Base-by-base conservation (phyloP, 75 land plant species). In the Isoetes taiwanensis region DNA sequence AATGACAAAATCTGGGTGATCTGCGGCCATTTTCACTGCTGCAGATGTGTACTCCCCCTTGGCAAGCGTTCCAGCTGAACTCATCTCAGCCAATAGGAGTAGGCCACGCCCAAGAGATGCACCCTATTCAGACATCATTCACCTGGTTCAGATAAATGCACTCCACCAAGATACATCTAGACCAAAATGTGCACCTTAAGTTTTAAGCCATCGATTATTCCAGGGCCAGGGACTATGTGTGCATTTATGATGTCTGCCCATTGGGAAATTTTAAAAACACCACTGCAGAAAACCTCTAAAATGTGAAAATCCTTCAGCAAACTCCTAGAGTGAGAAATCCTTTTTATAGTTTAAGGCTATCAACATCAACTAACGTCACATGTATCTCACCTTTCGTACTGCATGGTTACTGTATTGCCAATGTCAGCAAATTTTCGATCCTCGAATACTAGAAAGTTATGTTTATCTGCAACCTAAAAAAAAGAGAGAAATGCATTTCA, bases 381-480 rank as follows among this genome's bases (percentile, higher is more conserved):
- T 2, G 43, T 2, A 56, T 28, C 69, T 64, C 35, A 82, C 96
- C 98, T 83, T 76, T 84, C 96, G 72, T 83, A 87, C 64, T 91
- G 97, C 97, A 91, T 91, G 41, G 81, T 78, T 28, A 87, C 97
- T 35, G 97, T 91, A 70, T 87, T 91, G 17, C 97, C 97, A 66
- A 91, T 91, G 66, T 91, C 97, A 26, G 95, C 97, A 83, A 91
- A 91, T 57, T 91, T 91, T 14, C 97, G 82, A 59, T 91, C 97
- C 68, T 91, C 97, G 71, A 91, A 91, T 27, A 91, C 87, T 30
- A 91, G 54, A 52, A 88, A 91, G 37, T 91, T 76, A 25, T 91
- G 85, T 64, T 75, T 87, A 2, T 87, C 95, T 52, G 97, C 97
- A 77, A 91, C 83, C 96, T 89, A 61, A 46, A 65, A 4, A 19